Percentiles rank a stretch among this genome's conserved stretches.
These are phyloP conservation scores for Hericium rajendrae DNA, from an alignment of 768 basidiomycete species.

Conservation along the genomic window DNA sequence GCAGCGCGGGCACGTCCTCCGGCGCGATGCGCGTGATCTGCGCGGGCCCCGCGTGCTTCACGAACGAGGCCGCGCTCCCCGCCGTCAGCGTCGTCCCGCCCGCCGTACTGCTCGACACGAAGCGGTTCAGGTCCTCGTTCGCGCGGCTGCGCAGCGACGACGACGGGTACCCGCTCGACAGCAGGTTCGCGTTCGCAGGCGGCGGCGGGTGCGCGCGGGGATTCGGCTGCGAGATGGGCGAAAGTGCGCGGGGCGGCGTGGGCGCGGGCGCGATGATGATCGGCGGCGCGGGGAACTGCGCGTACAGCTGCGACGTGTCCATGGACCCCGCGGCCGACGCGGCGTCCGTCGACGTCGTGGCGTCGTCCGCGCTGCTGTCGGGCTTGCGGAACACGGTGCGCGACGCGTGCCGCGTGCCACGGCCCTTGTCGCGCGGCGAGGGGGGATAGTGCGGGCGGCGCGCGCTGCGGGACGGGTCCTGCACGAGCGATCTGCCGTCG, in stretches of 20 bases:
- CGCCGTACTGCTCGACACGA: slow-evolving; percentile 82
- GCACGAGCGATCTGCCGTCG: background rate
- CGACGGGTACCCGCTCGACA: slow-evolving; percentile 31
- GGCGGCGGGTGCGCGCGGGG: slow-evolving; percentile 1
- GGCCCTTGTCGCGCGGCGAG: background rate
- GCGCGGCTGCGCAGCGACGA: slow-evolving; percentile 41
- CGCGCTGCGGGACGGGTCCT: background rate
- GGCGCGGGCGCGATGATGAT: slow-evolving; percentile 15
- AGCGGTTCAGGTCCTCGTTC: slow-evolving; percentile 75
- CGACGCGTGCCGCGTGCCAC: slow-evolving; percentile 16
- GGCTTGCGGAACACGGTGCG: background rate
- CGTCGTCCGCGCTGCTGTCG: slow-evolving; percentile 11
- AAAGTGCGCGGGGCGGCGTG: slow-evolving; percentile 13
- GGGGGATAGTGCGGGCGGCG: background rate
- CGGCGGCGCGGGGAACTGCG: slow-evolving; percentile 22
- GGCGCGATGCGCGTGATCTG: slow-evolving; percentile 78
- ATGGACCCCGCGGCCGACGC: slow-evolving; percentile 29
- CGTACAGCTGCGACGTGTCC: slow-evolving; percentile 20
- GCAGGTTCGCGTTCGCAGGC: slow-evolving; percentile 9
- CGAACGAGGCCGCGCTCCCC: slow-evolving; percentile 70
- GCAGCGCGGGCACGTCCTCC: slow-evolving; percentile 61
- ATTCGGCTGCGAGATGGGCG: slow-evolving; percentile 1
- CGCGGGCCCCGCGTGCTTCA: slow-evolving; percentile 73
- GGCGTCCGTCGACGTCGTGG: slow-evolving; percentile 31
- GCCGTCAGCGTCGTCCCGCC: slow-evolving; percentile 64